These are phyloP conservation scores for grape (Vitis vinifera) DNA, from an alignment of 164 flowering plant genomes.

Conservation along the genomic window DNA sequence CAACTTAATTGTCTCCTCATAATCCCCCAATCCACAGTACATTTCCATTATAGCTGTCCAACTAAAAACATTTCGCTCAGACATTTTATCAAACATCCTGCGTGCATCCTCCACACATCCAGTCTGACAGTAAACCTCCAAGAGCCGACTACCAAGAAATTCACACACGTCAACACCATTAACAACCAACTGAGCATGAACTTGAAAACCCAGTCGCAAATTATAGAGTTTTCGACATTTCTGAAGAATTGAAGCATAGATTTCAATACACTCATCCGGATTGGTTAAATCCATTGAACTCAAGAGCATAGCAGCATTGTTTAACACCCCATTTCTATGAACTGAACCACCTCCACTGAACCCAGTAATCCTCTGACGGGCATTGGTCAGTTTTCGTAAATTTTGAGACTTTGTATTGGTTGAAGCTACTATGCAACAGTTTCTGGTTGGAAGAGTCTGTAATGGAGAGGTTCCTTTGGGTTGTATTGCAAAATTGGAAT, in stretches of 20 bases:
- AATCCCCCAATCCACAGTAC: constrained; percentile 28
- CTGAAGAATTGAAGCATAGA: constrained; percentile 24
- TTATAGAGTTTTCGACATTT: constrained; percentile 20
- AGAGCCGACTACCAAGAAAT: constrained; percentile 31
- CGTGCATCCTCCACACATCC: constrained; percentile 5
- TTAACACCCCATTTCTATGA: constrained; percentile 13
- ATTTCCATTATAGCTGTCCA: constrained; percentile 41
- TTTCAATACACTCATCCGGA: constrained; percentile 19
- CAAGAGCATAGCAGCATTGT: constrained; percentile 16
- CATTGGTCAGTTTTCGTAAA: not conserved
- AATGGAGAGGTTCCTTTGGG: too few relatives aligned
- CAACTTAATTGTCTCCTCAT: constrained; percentile 30
- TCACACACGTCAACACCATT: constrained; percentile 25
- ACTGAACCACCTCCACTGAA: constrained; percentile 4
- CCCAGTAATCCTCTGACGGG: not conserved
- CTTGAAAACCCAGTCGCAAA: constrained; percentile 27
- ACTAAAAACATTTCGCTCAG: constrained; percentile 31
- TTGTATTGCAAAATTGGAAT: too few relatives aligned
- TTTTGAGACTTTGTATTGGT: too few relatives aligned
- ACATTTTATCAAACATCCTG: too few relatives aligned
- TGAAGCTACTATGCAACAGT: too few relatives aligned
- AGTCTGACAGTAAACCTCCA: constrained; percentile 19
- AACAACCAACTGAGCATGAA: constrained; percentile 35
- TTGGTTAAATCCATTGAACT: constrained; percentile 28
- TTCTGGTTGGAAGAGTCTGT: too few relatives aligned